Base-by-base conservation (phyloP, 345 rosid genomes). In the Excoecaria cochinchinensis region DNA sequence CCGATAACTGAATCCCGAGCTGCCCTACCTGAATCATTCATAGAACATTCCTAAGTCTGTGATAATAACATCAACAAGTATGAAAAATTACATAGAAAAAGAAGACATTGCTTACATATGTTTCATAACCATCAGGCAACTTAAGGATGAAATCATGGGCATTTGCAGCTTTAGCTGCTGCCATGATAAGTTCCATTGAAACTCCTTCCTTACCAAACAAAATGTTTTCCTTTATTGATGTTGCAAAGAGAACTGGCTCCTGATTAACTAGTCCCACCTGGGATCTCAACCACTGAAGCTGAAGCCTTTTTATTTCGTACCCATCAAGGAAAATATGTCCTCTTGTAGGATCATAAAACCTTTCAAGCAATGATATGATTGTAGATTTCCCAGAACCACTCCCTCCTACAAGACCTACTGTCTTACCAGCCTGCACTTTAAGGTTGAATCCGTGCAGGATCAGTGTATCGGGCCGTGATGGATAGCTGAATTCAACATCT, bases 301-400 rank as follows among this genome's bases (percentile, higher is more conserved):
- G 81, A 58, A 87, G 90, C 47, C 57, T 77, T 58, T 72, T 82
- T 73, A 86, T 78, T 24, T 79, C 74, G 72, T 25, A 47, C 40
- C 91, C 87, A 67, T 87, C 91, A 38, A 86, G 81, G 19, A 81
- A 55, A 72, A 89, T 81, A 44, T 72, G 64, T 16, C 91, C 90
- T 6, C 42, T 56, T 17, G 25, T 46, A 52, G 90, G 84, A 53
- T 87, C 89, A 74, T 89, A 86, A 69, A 87, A 89, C 65, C 90
- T 84, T 72, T 89, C 86, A 0, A 86, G 84, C 83, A 89, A 80
- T 51, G 87, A 78, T 42, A 89, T 80, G 24, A 85, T 55, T 1
- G 91, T 86, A 46, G 93, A 89, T 78, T 89, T 86, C 66, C 89
- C 90, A 0, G 88, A 89, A 55, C 91, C 90, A 50, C 90, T 88